Conservation (phyloP, 2,329 filamentous ascomycete genomes). For the Penicillium olsonii region DNA sequence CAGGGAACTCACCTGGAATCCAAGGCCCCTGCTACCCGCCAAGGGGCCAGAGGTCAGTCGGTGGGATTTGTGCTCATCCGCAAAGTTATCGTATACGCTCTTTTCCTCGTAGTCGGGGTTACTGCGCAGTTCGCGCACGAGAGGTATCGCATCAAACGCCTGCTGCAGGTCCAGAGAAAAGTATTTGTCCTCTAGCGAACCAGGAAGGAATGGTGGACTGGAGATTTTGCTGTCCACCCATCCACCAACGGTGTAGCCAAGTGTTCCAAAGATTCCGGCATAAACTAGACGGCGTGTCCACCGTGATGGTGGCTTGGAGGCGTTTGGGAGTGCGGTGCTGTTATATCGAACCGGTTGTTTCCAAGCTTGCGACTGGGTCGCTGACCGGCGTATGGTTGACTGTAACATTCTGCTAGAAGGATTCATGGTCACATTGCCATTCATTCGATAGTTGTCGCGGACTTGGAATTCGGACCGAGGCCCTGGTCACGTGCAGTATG, state of each 20-base stretch:
- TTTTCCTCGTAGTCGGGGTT: slow-evolving; percentile 44
- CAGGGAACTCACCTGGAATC: slow-evolving; percentile 39
- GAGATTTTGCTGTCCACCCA: slow-evolving; percentile 24
- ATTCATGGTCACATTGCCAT: slow-evolving; percentile 30
- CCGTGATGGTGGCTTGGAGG: slow-evolving; percentile 24
- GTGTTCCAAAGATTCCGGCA: slow-evolving; percentile 33
- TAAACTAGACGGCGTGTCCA: slow-evolving; percentile 41
- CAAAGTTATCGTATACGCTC: slow-evolving; percentile 39
- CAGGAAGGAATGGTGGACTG: slow-evolving; percentile 31
- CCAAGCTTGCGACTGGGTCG: slow-evolving; percentile 6
- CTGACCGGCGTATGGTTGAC: slow-evolving; percentile 17
- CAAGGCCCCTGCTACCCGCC: slow-evolving; percentile 42
- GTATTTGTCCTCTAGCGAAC: slow-evolving; percentile 35
- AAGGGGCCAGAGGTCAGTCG: slow-evolving; percentile 44
- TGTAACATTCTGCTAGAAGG: slow-evolving; percentile 27
- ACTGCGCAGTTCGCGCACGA: slow-evolving; percentile 40
- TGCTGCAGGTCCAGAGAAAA: slow-evolving; percentile 32
- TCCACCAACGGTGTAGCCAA: slow-evolving; percentile 33
- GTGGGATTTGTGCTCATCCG: slow-evolving; percentile 35
- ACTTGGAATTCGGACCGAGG: slow-evolving; percentile 1
- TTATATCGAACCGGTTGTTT: slow-evolving; percentile 17
- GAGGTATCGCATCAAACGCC: slow-evolving; percentile 36
- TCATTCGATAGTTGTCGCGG: not conserved
- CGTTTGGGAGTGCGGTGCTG: slow-evolving; percentile 20
- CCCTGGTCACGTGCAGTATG: slow-evolving; percentile 11